Evolutionary conservation across 495 filamentous ascomycete genomes (phyloP).

Genomic region (Ascodesmis nigricans): DNA sequence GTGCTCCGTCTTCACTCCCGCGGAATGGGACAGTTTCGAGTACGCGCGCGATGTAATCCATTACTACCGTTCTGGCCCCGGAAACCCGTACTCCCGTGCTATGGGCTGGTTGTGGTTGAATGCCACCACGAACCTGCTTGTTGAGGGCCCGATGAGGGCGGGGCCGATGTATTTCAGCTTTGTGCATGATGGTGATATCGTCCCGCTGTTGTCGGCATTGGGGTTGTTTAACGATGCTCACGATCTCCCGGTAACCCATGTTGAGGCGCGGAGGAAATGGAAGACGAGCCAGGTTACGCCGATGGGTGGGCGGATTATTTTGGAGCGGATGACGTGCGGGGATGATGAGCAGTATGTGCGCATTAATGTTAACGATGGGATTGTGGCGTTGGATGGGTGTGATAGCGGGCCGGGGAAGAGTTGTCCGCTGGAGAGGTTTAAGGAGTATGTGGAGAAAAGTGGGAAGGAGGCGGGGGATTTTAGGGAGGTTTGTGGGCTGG

Average conservation of each 20-base stretch:
- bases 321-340: constrained; percentile 31
- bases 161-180: constrained; percentile 37
- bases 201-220: constrained; percentile 33
- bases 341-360: constrained; percentile 26
- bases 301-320: constrained; percentile 36
- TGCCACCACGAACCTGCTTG: constrained; percentile 31
- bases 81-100: constrained; percentile 32
- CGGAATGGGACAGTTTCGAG: constrained; percentile 36
- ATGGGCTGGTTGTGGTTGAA: constrained; percentile 45
- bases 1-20: constrained; percentile 35
- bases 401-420: constrained; percentile 30
- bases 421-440: constrained; percentile 30
- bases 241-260: constrained; percentile 27
- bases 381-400: constrained; percentile 32
- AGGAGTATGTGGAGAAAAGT: constrained; percentile 24
- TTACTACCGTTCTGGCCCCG: constrained; percentile 39
- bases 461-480: constrained; percentile 24
- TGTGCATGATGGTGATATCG: constrained; percentile 38
- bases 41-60: constrained; percentile 39
- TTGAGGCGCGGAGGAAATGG: constrained; percentile 28
- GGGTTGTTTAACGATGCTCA: constrained; percentile 29
- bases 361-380: constrained; percentile 36
- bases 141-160: constrained; percentile 25
- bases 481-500: constrained; percentile 24
- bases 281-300: constrained; percentile 33